Evolutionary conservation across 2,329 filamentous ascomycete species (phyloP).

Genomic region (Trichoderma atrobrunneum): DNA sequence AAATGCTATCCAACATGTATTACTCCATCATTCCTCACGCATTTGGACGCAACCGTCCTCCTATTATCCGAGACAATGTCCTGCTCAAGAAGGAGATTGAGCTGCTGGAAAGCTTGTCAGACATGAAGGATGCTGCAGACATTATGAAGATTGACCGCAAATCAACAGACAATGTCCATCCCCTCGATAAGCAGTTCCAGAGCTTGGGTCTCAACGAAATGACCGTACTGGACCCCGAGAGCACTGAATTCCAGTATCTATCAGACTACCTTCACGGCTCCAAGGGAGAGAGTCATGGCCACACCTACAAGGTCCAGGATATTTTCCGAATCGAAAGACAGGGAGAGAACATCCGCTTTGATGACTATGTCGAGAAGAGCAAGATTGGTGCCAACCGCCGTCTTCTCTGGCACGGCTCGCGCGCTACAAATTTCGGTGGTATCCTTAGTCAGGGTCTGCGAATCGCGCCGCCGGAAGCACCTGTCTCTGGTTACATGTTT

Average conservation of each 20-base stretch:
- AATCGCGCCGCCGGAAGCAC: slow-evolving; percentile 85
- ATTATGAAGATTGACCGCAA: slow-evolving; percentile 67
- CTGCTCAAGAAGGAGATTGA: slow-evolving; percentile 74
- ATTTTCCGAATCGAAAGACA: slow-evolving; percentile 81
- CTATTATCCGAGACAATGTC: slow-evolving; percentile 56
- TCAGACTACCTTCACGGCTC: slow-evolving; percentile 65
- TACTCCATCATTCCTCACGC: slow-evolving; percentile 80
- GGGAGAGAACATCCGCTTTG: slow-evolving; percentile 69
- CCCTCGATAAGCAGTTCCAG: slow-evolving; percentile 69
- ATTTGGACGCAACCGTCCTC: slow-evolving; percentile 72
- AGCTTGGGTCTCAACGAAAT: slow-evolving; percentile 74
- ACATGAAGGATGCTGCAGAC: slow-evolving; percentile 78
- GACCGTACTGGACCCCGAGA: slow-evolving; percentile 59
- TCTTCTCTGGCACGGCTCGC: slow-evolving; percentile 84
- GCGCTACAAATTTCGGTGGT: slow-evolving; percentile 79
- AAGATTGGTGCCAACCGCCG: slow-evolving; percentile 63
- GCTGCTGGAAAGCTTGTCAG: slow-evolving; percentile 74
- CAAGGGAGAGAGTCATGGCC: slow-evolving; percentile 63
- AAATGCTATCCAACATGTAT: slow-evolving; percentile 71
- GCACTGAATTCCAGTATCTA: slow-evolving; percentile 64
- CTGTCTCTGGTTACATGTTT: slow-evolving; percentile 80
- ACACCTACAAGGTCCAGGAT: slow-evolving; percentile 61
- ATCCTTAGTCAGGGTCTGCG: slow-evolving; percentile 84
- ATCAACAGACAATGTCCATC: slow-evolving; percentile 53
- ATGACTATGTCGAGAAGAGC: slow-evolving; percentile 51